Percentiles rank a stretch among this genome's conserved stretches.
Evolutionary conservation across 2,329 filamentous ascomycete genomes (phyloP).

Genomic region (Rutstroemia sydowiana): DNA sequence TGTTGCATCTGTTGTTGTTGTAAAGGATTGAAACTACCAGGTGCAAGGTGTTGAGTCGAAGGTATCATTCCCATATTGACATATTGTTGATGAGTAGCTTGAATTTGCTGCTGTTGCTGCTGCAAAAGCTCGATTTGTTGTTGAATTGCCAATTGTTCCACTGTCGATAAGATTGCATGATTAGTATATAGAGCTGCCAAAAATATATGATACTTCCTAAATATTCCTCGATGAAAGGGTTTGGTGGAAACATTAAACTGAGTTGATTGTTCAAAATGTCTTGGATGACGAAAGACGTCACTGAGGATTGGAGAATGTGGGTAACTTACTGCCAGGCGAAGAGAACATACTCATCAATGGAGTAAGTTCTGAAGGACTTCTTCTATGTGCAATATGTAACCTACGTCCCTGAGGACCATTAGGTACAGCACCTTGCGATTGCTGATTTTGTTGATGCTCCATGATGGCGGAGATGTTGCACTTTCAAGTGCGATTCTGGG

Average conservation of each 20-base stretch:
- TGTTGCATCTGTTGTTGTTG: constrained; percentile 69
- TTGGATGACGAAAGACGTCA: constrained; percentile 24
- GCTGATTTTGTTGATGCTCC: constrained; percentile 43
- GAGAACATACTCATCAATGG: constrained; percentile 89
- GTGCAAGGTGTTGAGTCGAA: constrained; percentile 68
- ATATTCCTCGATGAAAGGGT: neutral
- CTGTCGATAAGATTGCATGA: constrained; percentile 38
- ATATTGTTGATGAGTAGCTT: constrained; percentile 94
- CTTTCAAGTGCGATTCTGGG: neutral
- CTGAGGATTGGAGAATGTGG: constrained; percentile 11
- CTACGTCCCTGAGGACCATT: constrained; percentile 79
- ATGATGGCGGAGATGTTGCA: constrained; percentile 33
- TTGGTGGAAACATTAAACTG: neutral
- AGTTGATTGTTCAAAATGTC: neutral
- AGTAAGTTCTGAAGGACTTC: constrained; percentile 94
- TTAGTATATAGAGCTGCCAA: neutral
- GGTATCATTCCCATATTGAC: constrained; percentile 95
- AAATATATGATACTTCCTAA: neutral
- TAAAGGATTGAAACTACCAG: constrained; percentile 64
- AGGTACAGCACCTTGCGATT: constrained; percentile 48
- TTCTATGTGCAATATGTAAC: constrained; percentile 93
- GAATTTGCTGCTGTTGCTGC: constrained; percentile 96
- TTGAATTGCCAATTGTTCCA: constrained; percentile 96
- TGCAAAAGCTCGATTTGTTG: constrained; percentile 97
- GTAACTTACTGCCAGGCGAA: constrained; percentile 51